Percentiles rank a stretch among this genome's conserved stretches.
Conservation (phyloP, 2,329 filamentous ascomycete species). For the Colletotrichum camelliae region DNA sequence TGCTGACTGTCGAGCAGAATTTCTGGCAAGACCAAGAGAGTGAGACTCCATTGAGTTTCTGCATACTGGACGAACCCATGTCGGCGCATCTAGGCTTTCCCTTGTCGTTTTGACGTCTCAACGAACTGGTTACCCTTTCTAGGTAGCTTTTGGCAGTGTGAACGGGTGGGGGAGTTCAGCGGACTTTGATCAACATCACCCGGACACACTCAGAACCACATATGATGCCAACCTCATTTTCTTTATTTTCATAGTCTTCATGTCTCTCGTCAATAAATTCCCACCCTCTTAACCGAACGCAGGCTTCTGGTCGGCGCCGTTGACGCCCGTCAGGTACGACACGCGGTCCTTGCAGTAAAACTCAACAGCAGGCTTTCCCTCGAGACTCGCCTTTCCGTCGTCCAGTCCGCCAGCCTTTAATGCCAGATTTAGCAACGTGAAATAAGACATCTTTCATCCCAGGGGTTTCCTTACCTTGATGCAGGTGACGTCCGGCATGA, state of each 20-base stretch:
- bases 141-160: background rate
- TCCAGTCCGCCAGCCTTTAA: conserved; percentile 52
- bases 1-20: background rate
- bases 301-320: conserved; percentile 53
- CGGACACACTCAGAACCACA: background rate
- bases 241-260: background rate
- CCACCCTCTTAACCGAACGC: background rate
- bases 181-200: background rate
- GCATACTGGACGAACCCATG: background rate
- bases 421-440: background rate
- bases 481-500: conserved; percentile 55
- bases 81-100: background rate
- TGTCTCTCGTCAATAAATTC: background rate
- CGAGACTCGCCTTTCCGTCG: conserved; percentile 47
- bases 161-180: background rate
- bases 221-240: background rate
- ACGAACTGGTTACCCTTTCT: background rate
- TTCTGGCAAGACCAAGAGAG: background rate
- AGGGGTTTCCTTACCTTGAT: conserved; percentile 42
- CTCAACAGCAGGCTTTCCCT: conserved; percentile 51
- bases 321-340: conserved; percentile 43
- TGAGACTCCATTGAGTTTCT: background rate
- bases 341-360: conserved; percentile 58
- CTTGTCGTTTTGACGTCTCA: background rate
- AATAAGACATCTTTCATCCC: accelerated